phyloP scores from a whole-genome alignment of 805 yeast genomes.

The Naumovozyma baii region DNA sequence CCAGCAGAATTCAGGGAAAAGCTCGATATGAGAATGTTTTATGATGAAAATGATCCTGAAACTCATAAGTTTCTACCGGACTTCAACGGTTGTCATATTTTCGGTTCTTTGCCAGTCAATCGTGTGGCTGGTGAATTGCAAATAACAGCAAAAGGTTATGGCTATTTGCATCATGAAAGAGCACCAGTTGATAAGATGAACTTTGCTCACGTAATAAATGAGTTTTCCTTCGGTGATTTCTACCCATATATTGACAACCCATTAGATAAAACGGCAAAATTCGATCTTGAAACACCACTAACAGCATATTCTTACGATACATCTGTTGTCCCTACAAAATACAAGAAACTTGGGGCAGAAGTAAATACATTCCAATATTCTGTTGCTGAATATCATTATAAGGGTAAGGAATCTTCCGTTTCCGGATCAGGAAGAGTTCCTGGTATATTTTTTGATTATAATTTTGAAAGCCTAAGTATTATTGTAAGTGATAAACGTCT shows the following conservation, averaged over 20 bases:
- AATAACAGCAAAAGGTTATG: slow-evolving; percentile 68
- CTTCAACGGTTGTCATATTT: slow-evolving; percentile 68
- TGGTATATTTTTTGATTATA: slow-evolving; percentile 75
- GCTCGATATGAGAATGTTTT: slow-evolving; percentile 25
- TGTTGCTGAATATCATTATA: slow-evolving; percentile 41
- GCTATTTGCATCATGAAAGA: slow-evolving; percentile 39
- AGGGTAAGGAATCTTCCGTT: slow-evolving; percentile 7
- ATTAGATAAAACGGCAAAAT: slow-evolving; percentile 64
- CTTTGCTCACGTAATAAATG: slow-evolving; percentile 76
- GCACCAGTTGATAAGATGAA: slow-evolving; percentile 47
- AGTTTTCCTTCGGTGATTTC: slow-evolving; percentile 83
- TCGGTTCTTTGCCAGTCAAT: slow-evolving; percentile 74
- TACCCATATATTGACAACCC: slow-evolving; percentile 82
- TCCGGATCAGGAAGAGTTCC: slow-evolving; percentile 36
- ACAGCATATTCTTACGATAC: slow-evolving; percentile 56
- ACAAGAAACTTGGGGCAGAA: slow-evolving; percentile 56
- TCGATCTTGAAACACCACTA: slow-evolving; percentile 37
- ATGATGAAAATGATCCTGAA: slow-evolving; percentile 12
- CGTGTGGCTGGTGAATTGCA: slow-evolving; percentile 80
- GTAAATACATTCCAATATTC: slow-evolving; percentile 85
- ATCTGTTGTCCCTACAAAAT: slow-evolving; percentile 77
- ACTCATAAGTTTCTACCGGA: slow-evolving; percentile 41
- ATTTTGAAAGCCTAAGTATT: slow-evolving; percentile 79
- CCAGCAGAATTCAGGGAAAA: slow-evolving; percentile 52
- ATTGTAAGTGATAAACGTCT: slow-evolving; percentile 61